Evolutionary conservation across 2,329 filamentous ascomycete genomes (phyloP), one percentile per base, ranked within the genome.

Genomic region (Zymoseptoria pseudotritici): DNA sequence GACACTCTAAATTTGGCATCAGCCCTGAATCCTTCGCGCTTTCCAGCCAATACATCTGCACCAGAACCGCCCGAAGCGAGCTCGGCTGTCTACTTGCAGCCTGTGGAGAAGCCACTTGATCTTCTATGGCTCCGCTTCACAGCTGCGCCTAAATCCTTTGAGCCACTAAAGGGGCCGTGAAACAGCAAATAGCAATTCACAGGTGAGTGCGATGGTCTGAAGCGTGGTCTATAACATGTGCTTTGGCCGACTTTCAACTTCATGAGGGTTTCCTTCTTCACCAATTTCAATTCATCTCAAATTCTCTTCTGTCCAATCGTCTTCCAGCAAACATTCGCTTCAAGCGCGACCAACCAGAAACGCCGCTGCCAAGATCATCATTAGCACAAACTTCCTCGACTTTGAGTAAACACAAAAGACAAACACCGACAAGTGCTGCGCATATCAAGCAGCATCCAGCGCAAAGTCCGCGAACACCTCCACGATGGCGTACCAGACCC

Each of bases 401-500:
- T 53, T 46, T 5, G 56, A 53, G 50, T 42, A 36, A 53, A 36
- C 31, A 36, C 31, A 36, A 36, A 36, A 10, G 31, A 36, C 31
- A 17, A 17, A 36, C 13, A 36, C 31, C 31, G 13, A 26, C 24
- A 36, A 36, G 9, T 36, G 13, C 31, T 10, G 31, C 31, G 31
- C 31, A 36, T 17, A 26, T 36, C 13, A 4, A 36, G 31, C 31
- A 36, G 3, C 13, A 10, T 17, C 58, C 52, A 42, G 26, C 53
- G 31, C 20, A 36, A 36, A 53, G 31, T 20, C 36, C 29, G 51
- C 50, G 60, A 50, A 57, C 29, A 69, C 67, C 61, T 36, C 31
- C 11, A 42, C 36, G 17, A 42, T 42, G 36, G 36, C 36, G 17
- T 57, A 56, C 50, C 58, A 60, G 54, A 65, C 66, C 24, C 59